Conservation (phyloP, 2,329 filamentous ascomycete species). For the Claviceps citrina region DNA sequence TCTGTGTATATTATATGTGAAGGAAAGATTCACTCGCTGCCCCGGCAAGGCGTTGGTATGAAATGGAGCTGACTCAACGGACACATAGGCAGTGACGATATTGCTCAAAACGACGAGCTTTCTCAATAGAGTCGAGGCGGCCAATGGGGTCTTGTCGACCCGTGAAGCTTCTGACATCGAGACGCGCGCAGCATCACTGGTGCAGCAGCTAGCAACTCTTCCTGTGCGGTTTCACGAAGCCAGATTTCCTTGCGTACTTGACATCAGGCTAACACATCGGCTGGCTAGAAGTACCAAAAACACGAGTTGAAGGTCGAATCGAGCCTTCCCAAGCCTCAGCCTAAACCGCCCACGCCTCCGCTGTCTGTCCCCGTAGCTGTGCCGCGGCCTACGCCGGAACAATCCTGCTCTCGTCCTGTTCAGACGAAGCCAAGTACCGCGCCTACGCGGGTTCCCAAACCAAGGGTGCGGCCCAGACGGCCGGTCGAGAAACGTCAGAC, state of each 20-base stretch:
- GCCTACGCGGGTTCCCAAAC: background rate
- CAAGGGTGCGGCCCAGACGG: background rate
- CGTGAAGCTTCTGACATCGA: constrained; percentile 10
- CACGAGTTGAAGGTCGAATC: background rate
- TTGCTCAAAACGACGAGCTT: constrained; percentile 13
- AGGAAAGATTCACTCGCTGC: background rate
- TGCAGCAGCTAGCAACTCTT: constrained; percentile 10
- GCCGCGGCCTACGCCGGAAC: background rate
- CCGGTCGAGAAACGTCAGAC: background rate
- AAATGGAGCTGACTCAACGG: background rate
- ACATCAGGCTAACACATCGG: background rate
- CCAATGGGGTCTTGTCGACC: constrained; percentile 7
- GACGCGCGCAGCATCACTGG: constrained; percentile 8
- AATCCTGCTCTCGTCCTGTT: background rate
- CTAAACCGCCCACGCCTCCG: background rate
- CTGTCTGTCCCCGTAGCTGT: background rate
- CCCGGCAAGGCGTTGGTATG: background rate
- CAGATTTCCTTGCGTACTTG: background rate
- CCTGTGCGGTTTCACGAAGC: constrained; percentile 9
- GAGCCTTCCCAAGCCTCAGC: background rate
- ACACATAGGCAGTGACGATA: constrained; percentile 10
- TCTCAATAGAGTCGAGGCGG: constrained; percentile 12
- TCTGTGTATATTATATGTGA: too few species aligned
- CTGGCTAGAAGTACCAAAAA: background rate
- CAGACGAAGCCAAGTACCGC: background rate